These are phyloP conservation scores for Apocynum venetum DNA, from an alignment of 257 asterid genomes.

Conservation along the genomic window DNA sequence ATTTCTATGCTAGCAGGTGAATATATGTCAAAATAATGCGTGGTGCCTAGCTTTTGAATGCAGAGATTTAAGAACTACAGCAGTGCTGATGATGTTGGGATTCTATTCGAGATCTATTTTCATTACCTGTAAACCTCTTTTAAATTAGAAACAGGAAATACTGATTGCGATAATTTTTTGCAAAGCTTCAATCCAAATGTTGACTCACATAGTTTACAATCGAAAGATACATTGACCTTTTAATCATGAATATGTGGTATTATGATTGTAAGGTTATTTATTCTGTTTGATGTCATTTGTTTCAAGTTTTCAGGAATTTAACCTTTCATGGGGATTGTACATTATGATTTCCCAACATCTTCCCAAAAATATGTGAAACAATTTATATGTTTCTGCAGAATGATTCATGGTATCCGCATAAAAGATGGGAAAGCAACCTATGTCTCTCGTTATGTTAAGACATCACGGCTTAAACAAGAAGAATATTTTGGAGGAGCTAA, in stretches of 20 bases:
- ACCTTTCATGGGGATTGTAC: background rate
- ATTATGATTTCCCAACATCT: background rate
- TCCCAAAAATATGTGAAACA: background rate
- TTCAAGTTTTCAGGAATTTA: background rate
- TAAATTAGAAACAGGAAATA: background rate
- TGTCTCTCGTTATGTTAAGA: slow-evolving; percentile 88
- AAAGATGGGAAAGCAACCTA: slow-evolving; percentile 93
- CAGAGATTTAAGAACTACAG: background rate
- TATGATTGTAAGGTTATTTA: background rate
- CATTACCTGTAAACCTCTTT: background rate
- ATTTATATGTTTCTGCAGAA: slow-evolving; percentile 39
- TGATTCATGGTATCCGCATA: slow-evolving; percentile 94
- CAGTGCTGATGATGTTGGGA: background rate
- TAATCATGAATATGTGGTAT: background rate
- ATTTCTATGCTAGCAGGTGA: too few species aligned
- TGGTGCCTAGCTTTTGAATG: background rate
- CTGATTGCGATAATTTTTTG: background rate
- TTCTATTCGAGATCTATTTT: background rate
- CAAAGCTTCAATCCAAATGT: background rate
- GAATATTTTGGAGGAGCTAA: slow-evolving; percentile 74
- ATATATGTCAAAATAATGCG: background rate
- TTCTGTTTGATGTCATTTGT: background rate
- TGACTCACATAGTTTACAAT: background rate
- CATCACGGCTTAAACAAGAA: slow-evolving; percentile 87
- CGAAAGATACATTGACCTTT: too few species aligned